Conservation (phyloP, 1,284 basidiomycete species). For the Melampsora americana region DNA sequence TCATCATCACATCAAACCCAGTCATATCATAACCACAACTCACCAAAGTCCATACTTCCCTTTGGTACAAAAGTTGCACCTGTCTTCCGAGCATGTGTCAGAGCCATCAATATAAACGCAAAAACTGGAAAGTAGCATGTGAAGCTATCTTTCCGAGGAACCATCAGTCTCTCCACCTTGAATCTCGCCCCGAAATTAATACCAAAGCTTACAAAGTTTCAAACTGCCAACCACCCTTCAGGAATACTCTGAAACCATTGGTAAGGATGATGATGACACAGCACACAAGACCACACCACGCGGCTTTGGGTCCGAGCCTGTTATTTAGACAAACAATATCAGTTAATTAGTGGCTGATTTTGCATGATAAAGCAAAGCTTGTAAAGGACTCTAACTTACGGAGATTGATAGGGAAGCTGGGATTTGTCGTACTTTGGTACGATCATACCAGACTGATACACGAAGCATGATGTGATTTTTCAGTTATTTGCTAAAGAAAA, state of each 20-base stretch:
- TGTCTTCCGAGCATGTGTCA: conserved; percentile 31
- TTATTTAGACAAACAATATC: background rate
- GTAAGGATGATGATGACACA: conserved; percentile 33
- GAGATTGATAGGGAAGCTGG: conserved; percentile 65
- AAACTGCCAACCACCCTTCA: conserved; percentile 32
- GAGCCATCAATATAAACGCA: conserved; percentile 27
- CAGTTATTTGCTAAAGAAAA: too few species aligned
- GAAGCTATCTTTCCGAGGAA: background rate
- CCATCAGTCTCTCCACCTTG: background rate
- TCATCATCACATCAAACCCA: background rate
- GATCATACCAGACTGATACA: conserved; percentile 65
- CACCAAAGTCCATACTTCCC: conserved; percentile 41
- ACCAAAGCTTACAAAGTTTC: conserved; percentile 29
- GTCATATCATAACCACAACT: background rate
- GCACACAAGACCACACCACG: conserved; percentile 39
- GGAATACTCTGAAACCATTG: conserved; percentile 42
- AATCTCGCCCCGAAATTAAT: background rate
- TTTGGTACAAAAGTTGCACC: conserved; percentile 19
- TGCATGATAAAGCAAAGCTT: background rate
- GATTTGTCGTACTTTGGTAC: conserved; percentile 68
- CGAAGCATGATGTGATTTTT: too few species aligned
- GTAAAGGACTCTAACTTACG: conserved; percentile 35
- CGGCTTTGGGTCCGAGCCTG: conserved; percentile 33
- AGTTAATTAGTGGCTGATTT: background rate
- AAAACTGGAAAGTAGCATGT: conserved; percentile 39